Percentiles rank a stretch among this genome's conserved stretches.
Conservation (phyloP, 192 early-diverging fungal genomes). For the Lobosporangium transversale region DNA sequence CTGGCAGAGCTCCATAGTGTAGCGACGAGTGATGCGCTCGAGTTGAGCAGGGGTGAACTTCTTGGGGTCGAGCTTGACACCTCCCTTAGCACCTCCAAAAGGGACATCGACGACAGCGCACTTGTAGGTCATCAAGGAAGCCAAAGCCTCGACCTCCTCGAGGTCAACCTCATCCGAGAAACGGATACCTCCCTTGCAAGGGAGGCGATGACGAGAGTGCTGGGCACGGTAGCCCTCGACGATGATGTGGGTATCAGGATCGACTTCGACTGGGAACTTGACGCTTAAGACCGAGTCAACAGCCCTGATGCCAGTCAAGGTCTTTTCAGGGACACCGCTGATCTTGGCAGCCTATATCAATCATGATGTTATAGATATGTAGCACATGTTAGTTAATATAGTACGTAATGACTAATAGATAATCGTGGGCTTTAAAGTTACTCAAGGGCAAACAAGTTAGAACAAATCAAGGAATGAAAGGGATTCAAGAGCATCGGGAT, state of each 20-base stretch:
- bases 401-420: too few species aligned
- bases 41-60: constrained; percentile 80
- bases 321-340: constrained; percentile 66
- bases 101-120: constrained; percentile 91
- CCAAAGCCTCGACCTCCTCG: constrained; percentile 85
- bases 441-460: too few species aligned
- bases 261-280: constrained; percentile 79
- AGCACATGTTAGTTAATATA: neutral
- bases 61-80: constrained; percentile 84
- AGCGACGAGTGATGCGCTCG: constrained; percentile 86
- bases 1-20: constrained; percentile 85
- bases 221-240: constrained; percentile 84
- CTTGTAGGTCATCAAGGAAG: constrained; percentile 90
- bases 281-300: constrained; percentile 77
- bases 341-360: constrained; percentile 67
- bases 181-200: constrained; percentile 87
- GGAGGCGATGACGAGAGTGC: constrained; percentile 83
- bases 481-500: too few species aligned
- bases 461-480: too few species aligned
- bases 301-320: constrained; percentile 76
- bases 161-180: constrained; percentile 81
- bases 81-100: constrained; percentile 84
- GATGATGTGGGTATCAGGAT: constrained; percentile 73
- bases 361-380: neutral
- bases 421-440: too few species aligned